These are phyloP conservation scores for Stygiomarasmius scandens DNA, from an alignment of 1,284 basidiomycete genomes.

Conservation along the genomic window DNA sequence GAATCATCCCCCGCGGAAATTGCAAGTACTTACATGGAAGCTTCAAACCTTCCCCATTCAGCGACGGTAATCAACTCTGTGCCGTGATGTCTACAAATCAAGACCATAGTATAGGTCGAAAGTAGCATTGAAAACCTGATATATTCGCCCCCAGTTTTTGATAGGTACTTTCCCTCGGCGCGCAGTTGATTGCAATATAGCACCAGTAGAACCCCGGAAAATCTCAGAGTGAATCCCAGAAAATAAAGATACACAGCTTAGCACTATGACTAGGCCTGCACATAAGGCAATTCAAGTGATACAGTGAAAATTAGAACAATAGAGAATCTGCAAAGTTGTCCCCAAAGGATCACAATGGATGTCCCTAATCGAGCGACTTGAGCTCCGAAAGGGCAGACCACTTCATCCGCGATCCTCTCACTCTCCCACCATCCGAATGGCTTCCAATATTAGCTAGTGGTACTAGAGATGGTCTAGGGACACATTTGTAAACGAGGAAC, in stretches of 20 bases:
- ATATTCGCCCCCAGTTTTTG: neutral
- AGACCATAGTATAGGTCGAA: neutral
- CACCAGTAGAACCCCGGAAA: neutral
- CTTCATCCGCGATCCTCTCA: constrained; percentile 6
- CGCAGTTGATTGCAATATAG: neutral
- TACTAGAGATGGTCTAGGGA: constrained; percentile 47
- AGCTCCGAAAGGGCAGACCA: constrained; percentile 17
- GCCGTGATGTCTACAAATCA: too few relatives aligned
- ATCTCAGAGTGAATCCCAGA: constrained; percentile 7
- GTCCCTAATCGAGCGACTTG: constrained; percentile 14
- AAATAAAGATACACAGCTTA: neutral
- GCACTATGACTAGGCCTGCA: constrained; percentile 1
- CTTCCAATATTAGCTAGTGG: constrained; percentile 40
- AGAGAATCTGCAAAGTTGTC: constrained; percentile 8
- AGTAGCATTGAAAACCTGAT: neutral
- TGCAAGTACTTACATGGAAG: too few relatives aligned
- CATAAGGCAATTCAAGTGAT: constrained; percentile 3
- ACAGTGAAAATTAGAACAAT: constrained; percentile 9
- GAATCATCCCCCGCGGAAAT: too few relatives aligned
- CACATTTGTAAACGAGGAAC: constrained; percentile 11
- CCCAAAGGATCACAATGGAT: constrained; percentile 12
- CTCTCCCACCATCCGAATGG: constrained; percentile 12
- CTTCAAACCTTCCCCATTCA: too few relatives aligned
- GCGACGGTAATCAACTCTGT: too few relatives aligned
- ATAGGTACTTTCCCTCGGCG: neutral